A percentile compares a stretch with the other conserved stretches of the same genome.
phyloP scores from a whole-genome alignment of 495 filamentous ascomycete species.

The Tetracladium setigerum region DNA sequence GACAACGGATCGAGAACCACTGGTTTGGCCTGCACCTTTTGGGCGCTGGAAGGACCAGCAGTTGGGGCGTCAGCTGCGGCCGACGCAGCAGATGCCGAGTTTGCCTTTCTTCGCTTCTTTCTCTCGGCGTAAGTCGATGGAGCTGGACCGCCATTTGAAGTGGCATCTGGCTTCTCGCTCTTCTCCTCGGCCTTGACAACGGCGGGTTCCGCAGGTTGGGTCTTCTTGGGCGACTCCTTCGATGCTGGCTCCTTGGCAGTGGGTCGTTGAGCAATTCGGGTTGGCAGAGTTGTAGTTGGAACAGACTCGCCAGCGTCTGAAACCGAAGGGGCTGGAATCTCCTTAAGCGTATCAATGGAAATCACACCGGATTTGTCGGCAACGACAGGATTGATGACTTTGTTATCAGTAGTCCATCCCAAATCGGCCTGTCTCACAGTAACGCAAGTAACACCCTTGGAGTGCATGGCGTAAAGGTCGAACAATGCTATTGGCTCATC shows the following conservation, averaged over 20 bases:
- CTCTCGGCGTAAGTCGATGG: conserved; percentile 14
- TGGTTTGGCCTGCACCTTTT: conserved; percentile 16
- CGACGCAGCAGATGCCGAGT: background rate
- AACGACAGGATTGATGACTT: conserved; percentile 67
- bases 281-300: conserved; percentile 8
- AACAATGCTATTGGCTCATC: conserved; percentile 52
- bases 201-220: conserved; percentile 18
- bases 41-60: background rate
- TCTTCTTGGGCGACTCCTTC: conserved; percentile 17
- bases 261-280: conserved; percentile 11
- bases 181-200: conserved; percentile 32
- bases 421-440: conserved; percentile 79
- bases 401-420: conserved; percentile 82
- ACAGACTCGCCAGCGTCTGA: conserved; percentile 20
- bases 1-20: conserved; percentile 15
- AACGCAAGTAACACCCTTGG: conserved; percentile 83
- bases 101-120: conserved; percentile 20
- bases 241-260: conserved; percentile 11
- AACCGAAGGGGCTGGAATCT: conserved; percentile 27
- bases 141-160: conserved; percentile 6
- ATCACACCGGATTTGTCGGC: conserved; percentile 56
- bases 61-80: background rate
- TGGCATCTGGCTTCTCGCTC: conserved; percentile 21
- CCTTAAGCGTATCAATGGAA: conserved; percentile 32
- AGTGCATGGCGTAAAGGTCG: conserved; percentile 96